A percentile compares a stretch with the other conserved stretches of the same genome.
These are phyloP conservation scores for Phialocephala subalpina DNA, from an alignment of 2,329 filamentous ascomycete genomes.

Conservation along the genomic window DNA sequence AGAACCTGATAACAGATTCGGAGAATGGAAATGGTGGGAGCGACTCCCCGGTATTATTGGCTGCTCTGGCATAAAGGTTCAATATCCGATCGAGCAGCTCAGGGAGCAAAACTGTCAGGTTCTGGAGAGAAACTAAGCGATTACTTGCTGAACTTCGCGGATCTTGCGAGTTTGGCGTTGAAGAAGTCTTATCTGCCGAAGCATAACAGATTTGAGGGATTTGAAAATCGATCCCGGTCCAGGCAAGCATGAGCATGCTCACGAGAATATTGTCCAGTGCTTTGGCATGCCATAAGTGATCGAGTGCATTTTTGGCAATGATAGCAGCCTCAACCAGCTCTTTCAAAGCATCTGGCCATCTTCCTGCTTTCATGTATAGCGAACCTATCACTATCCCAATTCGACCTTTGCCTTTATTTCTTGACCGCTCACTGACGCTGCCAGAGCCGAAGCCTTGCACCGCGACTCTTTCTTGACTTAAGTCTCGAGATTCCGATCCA, in stretches of 20 bases:
- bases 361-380: conserved; percentile 86
- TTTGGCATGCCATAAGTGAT: conserved; percentile 98
- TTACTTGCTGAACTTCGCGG: conserved; percentile 44
- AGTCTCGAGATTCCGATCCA: conserved; percentile 34
- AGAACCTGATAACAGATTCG: conserved; percentile 77
- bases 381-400: conserved; percentile 83
- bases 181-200: conserved; percentile 43
- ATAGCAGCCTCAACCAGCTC: conserved; percentile 83
- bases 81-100: conserved; percentile 80
- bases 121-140: conserved; percentile 51
- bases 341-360: conserved; percentile 87
- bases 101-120: conserved; percentile 68
- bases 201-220: conserved; percentile 64
- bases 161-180: conserved; percentile 31
- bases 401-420: conserved; percentile 82
- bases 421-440: conserved; percentile 77
- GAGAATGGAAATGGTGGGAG: conserved; percentile 75
- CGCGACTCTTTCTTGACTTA: conserved; percentile 59
- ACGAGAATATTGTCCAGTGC: conserved; percentile 88
- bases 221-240: conserved; percentile 84
- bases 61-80: conserved; percentile 75
- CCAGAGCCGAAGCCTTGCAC: conserved; percentile 77
- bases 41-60: conserved; percentile 67
- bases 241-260: conserved; percentile 83
- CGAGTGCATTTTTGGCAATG: conserved; percentile 79